phyloP scores from a whole-genome alignment of 2,329 filamentous ascomycete genomes.

The Aspergillus ustus region DNA sequence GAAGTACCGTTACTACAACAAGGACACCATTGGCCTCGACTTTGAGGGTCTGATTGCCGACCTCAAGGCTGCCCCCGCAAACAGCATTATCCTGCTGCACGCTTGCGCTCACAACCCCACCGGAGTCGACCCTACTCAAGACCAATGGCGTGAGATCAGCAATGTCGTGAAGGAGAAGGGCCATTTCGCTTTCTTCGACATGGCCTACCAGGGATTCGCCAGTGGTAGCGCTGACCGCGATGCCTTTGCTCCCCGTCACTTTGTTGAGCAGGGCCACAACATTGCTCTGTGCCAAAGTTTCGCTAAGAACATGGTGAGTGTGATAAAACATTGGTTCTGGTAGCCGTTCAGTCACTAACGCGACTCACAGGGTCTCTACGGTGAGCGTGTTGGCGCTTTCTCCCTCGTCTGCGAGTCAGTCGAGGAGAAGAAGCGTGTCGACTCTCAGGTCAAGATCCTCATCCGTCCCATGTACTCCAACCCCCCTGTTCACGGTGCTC shows the following conservation, averaged over 20 bases:
- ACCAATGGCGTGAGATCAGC: slow-evolving; percentile 93
- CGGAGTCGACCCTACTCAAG: slow-evolving; percentile 87
- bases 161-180: slow-evolving; percentile 80
- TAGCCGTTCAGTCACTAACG: neutral
- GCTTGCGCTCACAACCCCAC: slow-evolving; percentile 98
- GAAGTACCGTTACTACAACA: slow-evolving; percentile 99
- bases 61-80: slow-evolving; percentile 83
- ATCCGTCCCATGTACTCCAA: slow-evolving; percentile 98
- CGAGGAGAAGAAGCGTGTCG: slow-evolving; percentile 93
- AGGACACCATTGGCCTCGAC: slow-evolving; percentile 96
- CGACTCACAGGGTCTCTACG: slow-evolving; percentile 78
- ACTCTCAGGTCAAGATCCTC: slow-evolving; percentile 98
- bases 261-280: slow-evolving; percentile 89
- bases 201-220: slow-evolving; percentile 99
- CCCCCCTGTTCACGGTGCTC: slow-evolving; percentile 94
- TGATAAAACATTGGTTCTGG: slow-evolving; percentile 8
- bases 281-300: slow-evolving; percentile 90
- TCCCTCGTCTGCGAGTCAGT: slow-evolving; percentile 82
- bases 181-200: slow-evolving; percentile 98
- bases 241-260: slow-evolving; percentile 91
- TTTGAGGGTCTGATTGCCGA: slow-evolving; percentile 92
- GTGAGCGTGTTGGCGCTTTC: slow-evolving; percentile 97
- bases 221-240: slow-evolving; percentile 90
- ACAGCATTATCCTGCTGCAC: slow-evolving; percentile 90
- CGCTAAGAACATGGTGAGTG: slow-evolving; percentile 94